phyloP scores from a whole-genome alignment of 495 filamentous ascomycete genomes.

The Aspergillus funiculosus region DNA sequence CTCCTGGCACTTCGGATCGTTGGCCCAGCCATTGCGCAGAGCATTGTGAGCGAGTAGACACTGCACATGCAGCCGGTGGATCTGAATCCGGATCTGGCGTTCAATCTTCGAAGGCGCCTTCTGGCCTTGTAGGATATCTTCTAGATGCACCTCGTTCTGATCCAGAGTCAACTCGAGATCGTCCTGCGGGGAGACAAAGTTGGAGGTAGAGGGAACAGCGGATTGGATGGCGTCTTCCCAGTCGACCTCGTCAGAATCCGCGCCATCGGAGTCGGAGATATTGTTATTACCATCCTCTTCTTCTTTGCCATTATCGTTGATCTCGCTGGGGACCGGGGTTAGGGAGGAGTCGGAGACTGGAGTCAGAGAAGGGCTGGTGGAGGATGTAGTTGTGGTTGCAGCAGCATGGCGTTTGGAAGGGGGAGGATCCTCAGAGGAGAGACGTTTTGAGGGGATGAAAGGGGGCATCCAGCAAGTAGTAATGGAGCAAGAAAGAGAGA shows the following conservation, averaged over 20 bases:
- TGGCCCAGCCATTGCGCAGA: conserved; percentile 79
- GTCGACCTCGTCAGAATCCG: conserved; percentile 62
- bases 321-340: conserved; percentile 49
- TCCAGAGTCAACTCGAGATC: conserved; percentile 76
- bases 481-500: not conserved
- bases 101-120: conserved; percentile 83
- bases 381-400: conserved; percentile 38
- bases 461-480: conserved; percentile 49
- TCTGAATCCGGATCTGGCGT: conserved; percentile 64
- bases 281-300: conserved; percentile 18
- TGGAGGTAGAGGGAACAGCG: conserved; percentile 24
- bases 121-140: conserved; percentile 61
- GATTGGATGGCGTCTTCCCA: conserved; percentile 79
- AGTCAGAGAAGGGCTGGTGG: conserved; percentile 19
- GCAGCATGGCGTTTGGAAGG: conserved; percentile 53
- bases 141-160: conserved; percentile 49
- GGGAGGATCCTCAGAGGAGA: conserved; percentile 58
- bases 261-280: conserved; percentile 38
- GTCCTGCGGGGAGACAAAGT: conserved; percentile 28
- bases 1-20: conserved; percentile 70
- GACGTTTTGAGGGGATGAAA: conserved; percentile 47
- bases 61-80: conserved; percentile 87
- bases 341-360: conserved; percentile 53
- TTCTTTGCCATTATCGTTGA: conserved; percentile 10
- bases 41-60: conserved; percentile 83